Evolutionary conservation across 495 filamentous ascomycete genomes (phyloP), one percentile per base, ranked within the genome.

Genomic region (Neurospora tetrasperma): DNA sequence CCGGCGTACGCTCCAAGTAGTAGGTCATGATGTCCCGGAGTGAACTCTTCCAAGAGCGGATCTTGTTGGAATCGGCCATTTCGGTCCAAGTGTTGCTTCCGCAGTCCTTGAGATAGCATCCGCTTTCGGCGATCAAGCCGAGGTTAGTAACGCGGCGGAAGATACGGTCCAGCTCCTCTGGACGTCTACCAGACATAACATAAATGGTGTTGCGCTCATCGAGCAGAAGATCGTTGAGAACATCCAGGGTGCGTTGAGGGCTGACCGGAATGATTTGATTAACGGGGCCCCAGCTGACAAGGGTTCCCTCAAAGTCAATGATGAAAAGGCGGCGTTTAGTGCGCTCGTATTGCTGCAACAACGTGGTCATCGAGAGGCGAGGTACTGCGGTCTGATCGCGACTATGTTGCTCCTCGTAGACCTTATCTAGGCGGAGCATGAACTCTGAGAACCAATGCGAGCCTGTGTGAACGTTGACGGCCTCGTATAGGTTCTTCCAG

Each of bases 121-220:
- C 94, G 79, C 96, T 97, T 81, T 98, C 94, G 14, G 94, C 93
- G 74, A 97, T 95, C 18, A 97, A 84, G 2, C 94, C 94, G 2
- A 97, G 84, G 69, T 90, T 89, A 23, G 90, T 89, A 4, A 96
- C 90, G 68, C 90, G 85, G 39, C 89, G 88, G 86, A 98, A 97
- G 10, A 96, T 83, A 1, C 89, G 86, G 74, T 97, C 94, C 48
- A 98, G 90, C 77, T 98, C 93, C 78, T 97, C 92, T 0, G 93
- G 90, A 77, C 89, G 90, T 38, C 93, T 88, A 16, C 92, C 90
- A 48, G 92, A 95, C 94, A 96, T 97, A 72, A 98, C 90, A 76
- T 97, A 98, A 42, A 98, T 90, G n/a, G 90, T 87, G 77, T 97
- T 98, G 35, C 84, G 86, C 0, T 89, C 86, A 76, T 97, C 93